Evolutionary conservation across 1,284 basidiomycete genomes (phyloP).

Genomic region (Melampsora americana): DNA sequence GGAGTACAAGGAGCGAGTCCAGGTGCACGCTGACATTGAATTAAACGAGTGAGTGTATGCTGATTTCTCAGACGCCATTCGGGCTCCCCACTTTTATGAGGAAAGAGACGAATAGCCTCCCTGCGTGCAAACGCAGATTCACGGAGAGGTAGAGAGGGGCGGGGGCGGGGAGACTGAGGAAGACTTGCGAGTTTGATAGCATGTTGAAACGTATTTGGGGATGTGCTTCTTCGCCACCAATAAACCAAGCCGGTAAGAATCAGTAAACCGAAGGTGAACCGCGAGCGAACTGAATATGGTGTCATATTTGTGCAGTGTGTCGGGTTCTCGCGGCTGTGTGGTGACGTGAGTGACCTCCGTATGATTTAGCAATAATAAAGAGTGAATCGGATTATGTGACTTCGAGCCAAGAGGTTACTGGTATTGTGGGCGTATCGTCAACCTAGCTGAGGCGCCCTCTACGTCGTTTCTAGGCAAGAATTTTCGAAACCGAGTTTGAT

Average conservation of each 20-base stretch:
- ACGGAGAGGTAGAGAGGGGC: neutral
- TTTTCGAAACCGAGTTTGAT: too few relatives aligned
- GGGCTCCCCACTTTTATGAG: neutral
- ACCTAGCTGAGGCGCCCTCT: too few relatives aligned
- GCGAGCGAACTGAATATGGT: constrained; percentile 4
- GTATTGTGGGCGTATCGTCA: too few relatives aligned
- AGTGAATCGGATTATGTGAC: too few relatives aligned
- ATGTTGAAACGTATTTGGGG: neutral
- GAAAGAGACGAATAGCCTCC: constrained; percentile 9
- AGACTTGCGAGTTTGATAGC: too few relatives aligned
- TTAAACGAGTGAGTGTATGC: neutral
- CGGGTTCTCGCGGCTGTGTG: too few relatives aligned
- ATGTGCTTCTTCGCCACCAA: constrained; percentile 7
- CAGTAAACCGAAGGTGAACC: neutral
- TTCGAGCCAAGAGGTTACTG: too few relatives aligned
- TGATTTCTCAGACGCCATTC: constrained; percentile 4
- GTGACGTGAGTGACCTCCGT: too few relatives aligned
- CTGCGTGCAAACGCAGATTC: constrained; percentile 10
- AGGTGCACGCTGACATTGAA: neutral
- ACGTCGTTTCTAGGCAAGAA: too few relatives aligned
- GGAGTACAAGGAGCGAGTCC: neutral
- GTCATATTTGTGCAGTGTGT: neutral
- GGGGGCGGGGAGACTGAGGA: neutral
- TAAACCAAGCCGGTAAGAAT: neutral
- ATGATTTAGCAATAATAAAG: too few relatives aligned